Evolutionary conservation across 371 early-diverging fungal species (phyloP).

Genomic region (Mucor mucedo): DNA sequence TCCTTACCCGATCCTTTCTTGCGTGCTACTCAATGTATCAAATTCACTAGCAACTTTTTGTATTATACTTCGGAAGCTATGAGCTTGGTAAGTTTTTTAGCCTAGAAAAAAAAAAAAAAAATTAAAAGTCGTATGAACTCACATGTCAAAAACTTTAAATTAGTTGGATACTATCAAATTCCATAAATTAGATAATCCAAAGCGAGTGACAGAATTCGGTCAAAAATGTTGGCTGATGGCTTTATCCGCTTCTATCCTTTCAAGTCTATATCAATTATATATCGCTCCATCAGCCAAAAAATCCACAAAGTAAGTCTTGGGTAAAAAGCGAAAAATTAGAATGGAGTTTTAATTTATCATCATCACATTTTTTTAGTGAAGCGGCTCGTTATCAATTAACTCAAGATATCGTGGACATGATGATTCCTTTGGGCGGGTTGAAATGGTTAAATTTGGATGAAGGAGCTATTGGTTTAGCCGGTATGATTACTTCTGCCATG

Average conservation of each 20-base stretch:
- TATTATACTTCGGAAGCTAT: slow-evolving; percentile 63
- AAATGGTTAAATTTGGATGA: slow-evolving; percentile 59
- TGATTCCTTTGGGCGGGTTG: slow-evolving; percentile 61
- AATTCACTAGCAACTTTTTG: slow-evolving; percentile 55
- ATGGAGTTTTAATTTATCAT: no score
- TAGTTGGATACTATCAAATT: slow-evolving; percentile 56
- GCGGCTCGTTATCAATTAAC: slow-evolving; percentile 50
- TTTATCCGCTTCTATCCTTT: slow-evolving; percentile 58
- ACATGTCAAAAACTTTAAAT: no score
- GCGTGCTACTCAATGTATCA: slow-evolving; percentile 46
- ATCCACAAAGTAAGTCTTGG: background rate
- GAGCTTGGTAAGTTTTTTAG: slow-evolving; percentile 49
- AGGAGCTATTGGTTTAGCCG: slow-evolving; percentile 69
- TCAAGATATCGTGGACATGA: slow-evolving; percentile 65
- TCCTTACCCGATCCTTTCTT: slow-evolving; percentile 54
- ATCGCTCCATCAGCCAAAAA: background rate
- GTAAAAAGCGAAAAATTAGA: no score
- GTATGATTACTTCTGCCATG: slow-evolving; percentile 55
- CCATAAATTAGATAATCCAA: slow-evolving; percentile 57
- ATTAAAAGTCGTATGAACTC: no score
- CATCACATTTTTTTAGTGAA: slow-evolving; percentile 5
- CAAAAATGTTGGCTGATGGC: slow-evolving; percentile 69
- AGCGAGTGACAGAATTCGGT: slow-evolving; percentile 54
- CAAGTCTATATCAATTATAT: slow-evolving; percentile 65
- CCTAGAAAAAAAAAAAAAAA: no score